These are phyloP conservation scores for Atkinsonella hypoxylon DNA, from an alignment of 2,329 filamentous ascomycete species.

Conservation along the genomic window DNA sequence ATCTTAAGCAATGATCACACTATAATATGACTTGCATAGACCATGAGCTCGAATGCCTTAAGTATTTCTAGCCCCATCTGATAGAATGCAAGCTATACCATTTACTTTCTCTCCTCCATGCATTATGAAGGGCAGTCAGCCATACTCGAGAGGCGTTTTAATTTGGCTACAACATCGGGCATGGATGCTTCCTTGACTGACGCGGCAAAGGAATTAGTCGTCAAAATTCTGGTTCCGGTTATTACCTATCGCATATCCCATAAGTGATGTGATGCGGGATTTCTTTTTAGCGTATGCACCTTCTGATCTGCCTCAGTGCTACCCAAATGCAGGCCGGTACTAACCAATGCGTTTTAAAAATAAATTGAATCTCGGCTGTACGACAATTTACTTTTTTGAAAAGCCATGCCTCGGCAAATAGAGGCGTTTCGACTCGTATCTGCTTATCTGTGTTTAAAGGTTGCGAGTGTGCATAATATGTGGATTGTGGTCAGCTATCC, in stretches of 20 bases:
- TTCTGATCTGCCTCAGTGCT: too few relatives aligned
- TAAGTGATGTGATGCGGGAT: neutral
- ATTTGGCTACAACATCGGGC: neutral
- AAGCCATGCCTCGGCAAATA: neutral
- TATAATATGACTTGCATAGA: too few relatives aligned
- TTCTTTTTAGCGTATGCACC: too few relatives aligned
- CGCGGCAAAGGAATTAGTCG: neutral
- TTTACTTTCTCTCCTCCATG: neutral
- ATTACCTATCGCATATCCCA: neutral
- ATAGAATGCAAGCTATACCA: too few relatives aligned
- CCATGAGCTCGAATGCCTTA: too few relatives aligned
- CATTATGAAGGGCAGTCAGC: neutral
- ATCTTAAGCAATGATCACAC: neutral
- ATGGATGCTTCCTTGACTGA: neutral
- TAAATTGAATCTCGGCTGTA: too few relatives aligned
- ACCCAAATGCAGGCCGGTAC: too few relatives aligned
- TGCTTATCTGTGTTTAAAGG: neutral
- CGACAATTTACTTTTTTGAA: too few relatives aligned
- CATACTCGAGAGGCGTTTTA: neutral
- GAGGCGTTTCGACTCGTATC: neutral
- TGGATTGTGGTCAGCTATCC: neutral
- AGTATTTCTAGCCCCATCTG: too few relatives aligned
- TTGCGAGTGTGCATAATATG: neutral
- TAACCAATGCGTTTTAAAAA: too few relatives aligned
- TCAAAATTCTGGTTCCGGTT: neutral